Evolutionary conservation across 768 basidiomycete species (phyloP).

Genomic region (Kwoniella sp.): DNA sequence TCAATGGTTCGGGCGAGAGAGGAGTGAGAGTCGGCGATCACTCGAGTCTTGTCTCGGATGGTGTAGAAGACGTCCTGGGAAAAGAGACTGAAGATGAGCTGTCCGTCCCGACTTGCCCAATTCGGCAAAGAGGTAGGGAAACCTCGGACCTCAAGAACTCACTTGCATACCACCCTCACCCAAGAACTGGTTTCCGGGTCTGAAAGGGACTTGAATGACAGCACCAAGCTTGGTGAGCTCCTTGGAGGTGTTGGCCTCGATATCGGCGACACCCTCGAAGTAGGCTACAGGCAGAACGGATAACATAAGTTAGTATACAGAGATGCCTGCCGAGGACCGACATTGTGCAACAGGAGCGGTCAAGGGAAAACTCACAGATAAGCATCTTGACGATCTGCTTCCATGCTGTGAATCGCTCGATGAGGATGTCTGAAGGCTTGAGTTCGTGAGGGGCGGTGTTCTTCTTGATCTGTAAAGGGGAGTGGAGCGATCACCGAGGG

Average conservation of each 20-base stretch:
- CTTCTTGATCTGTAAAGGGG: constrained; percentile 69
- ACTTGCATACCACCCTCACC: constrained; percentile 92
- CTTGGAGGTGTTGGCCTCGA: constrained; percentile 89
- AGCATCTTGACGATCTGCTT: constrained; percentile 96
- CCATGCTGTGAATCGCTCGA: constrained; percentile 75
- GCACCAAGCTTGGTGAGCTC: constrained; percentile 91
- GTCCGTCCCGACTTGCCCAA: too few relatives aligned
- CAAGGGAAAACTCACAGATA: constrained; percentile 59
- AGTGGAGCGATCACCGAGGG: background rate
- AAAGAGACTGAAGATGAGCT: background rate
- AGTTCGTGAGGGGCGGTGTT: constrained; percentile 88
- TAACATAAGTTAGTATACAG: constrained; percentile 1
- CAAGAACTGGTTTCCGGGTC: constrained; percentile 92
- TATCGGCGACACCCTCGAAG: constrained; percentile 77
- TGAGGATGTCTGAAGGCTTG: constrained; percentile 90
- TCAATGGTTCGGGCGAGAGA: constrained; percentile 95
- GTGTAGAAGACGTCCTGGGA: constrained; percentile 83
- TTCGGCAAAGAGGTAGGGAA: too few relatives aligned
- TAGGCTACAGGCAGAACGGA: constrained; percentile 61
- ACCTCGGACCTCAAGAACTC: too few relatives aligned
- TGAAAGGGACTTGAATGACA: constrained; percentile 96
- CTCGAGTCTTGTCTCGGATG: constrained; percentile 88
- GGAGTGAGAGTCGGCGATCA: constrained; percentile 93
- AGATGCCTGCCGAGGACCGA: too few relatives aligned
- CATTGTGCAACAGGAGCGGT: too few relatives aligned